Percentiles rank a stretch among this genome's conserved stretches.
These are phyloP conservation scores for Linnemannia elongata DNA, from an alignment of 192 early-diverging fungal genomes.

Conservation along the genomic window DNA sequence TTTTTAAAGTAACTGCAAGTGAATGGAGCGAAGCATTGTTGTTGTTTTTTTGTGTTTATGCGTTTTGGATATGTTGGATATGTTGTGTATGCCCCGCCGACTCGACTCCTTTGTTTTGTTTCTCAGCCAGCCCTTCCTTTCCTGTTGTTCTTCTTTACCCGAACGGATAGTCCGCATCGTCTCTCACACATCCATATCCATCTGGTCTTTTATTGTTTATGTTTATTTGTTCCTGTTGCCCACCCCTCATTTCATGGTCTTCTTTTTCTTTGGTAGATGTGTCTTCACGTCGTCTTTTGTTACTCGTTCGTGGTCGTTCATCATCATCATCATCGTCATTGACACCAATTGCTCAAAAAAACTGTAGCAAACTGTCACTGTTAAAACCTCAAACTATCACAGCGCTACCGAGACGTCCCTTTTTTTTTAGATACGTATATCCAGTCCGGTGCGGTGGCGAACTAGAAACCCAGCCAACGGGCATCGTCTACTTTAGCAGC, in stretches of 20 bases:
- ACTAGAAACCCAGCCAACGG: neutral
- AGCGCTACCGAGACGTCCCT: neutral
- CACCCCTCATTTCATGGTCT: too few species aligned
- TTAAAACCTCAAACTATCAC: too few species aligned
- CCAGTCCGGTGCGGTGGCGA: neutral
- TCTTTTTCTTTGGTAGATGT: neutral
- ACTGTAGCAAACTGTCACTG: too few species aligned
- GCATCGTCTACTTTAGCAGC: constrained; percentile 2
- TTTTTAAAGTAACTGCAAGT: neutral
- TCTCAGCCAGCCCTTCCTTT: neutral
- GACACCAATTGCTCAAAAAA: neutral
- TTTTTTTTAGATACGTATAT: neutral
- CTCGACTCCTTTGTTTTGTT: neutral
- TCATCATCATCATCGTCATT: neutral
- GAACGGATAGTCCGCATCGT: neutral
- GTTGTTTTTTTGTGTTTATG: too few species aligned
- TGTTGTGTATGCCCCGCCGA: neutral
- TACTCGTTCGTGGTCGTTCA: neutral
- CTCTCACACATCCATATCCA: too few species aligned
- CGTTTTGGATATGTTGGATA: neutral
- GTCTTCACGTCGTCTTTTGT: neutral
- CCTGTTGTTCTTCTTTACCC: neutral
- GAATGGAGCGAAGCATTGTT: neutral
- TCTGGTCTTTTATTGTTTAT: neutral
- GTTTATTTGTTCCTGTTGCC: neutral